phyloP scores from a whole-genome alignment of 306 rosid species.

The Vigna mungo region DNA sequence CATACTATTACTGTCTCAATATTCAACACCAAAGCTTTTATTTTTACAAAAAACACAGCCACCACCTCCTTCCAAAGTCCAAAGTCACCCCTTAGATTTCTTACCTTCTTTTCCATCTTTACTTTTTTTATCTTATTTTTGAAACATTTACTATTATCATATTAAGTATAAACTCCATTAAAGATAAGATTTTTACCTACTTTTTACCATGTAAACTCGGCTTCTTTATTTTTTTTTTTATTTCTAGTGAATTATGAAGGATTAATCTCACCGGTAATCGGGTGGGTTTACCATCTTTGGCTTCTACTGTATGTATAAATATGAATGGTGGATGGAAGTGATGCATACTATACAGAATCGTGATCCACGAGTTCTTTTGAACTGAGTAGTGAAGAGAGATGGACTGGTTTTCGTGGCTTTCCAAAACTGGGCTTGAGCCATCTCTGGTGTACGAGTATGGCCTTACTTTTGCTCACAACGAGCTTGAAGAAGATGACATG shows the following conservation, averaged over 20 bases:
- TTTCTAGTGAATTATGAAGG: too few relatives aligned
- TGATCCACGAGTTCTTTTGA: neutral
- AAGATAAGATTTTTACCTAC: too few relatives aligned
- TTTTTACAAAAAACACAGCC: neutral
- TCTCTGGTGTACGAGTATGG: constrained; percentile 80
- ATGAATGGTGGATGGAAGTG: constrained; percentile 12
- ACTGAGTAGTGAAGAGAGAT: constrained; percentile 40
- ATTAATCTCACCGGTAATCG: too few relatives aligned
- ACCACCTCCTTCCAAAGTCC: neutral
- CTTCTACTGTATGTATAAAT: constrained; percentile 4
- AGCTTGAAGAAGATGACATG: constrained; percentile 89
- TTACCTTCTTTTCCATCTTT: neutral
- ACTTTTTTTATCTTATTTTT: too few relatives aligned
- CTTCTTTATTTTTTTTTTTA: too few relatives aligned
- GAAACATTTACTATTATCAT: too few relatives aligned
- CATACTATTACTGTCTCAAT: constrained; percentile 43
- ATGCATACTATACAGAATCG: constrained; percentile 8
- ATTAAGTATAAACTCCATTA: too few relatives aligned
- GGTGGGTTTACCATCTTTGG: too few relatives aligned
- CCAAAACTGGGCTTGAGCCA: constrained; percentile 74
- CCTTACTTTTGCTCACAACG: constrained; percentile 77
- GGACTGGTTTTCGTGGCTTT: constrained; percentile 99
- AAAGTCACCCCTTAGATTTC: neutral
- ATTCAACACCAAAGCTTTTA: constrained; percentile 35
- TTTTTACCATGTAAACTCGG: too few relatives aligned